Evolutionary conservation across 257 asterid species (phyloP), one percentile per base, ranked within the genome.

Genomic region (Linaria vulgaris): DNA sequence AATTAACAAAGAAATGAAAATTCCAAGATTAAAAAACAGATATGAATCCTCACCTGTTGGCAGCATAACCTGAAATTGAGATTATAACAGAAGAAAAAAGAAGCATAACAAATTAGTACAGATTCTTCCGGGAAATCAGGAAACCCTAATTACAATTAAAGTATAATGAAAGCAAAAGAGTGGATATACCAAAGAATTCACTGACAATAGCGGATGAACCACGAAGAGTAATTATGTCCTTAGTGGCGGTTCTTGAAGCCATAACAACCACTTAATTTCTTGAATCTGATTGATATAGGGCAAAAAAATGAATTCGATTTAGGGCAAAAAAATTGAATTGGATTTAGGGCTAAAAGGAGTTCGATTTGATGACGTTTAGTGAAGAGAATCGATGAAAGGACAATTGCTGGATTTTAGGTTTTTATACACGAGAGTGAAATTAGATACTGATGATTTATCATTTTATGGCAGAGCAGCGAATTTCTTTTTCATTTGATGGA

Each of bases 171-270:
- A 15, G n/a, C n/a, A 22, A 59, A 14, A 10, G 14, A 53, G 57
- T 31, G 54, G 69, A 15, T 79, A 89, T 79, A 89, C 97, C 98
- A 38, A 91, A 91, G 80, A 88, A 91, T 77, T 91, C 98, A 24
- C 92, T 73, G 69, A 91, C 92, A 25, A 88, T 88, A 16, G 96
- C 96, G 61, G 98, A 84, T 6, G 98, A 91, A 59, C 96, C 98
- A 34, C 87, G 94, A n/a, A 91, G 89, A 3, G 98, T 91, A 78
- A 88, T 91, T 63, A 88, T 80, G 75, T 91, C 96, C 48, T 91
- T 91, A 15, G 92, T 78, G 25, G 86, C 88, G 25, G 86, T 67
- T 83, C 72, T 86, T 23, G 94, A 86, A 74, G 95, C 91, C 97
- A 90, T 88, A 50, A 12, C 39, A n/a, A n/a, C n/a, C n/a, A n/a